phyloP scores from a whole-genome alignment of 73 alveolate genomes.

The Symbiodinium pilosum region DNA sequence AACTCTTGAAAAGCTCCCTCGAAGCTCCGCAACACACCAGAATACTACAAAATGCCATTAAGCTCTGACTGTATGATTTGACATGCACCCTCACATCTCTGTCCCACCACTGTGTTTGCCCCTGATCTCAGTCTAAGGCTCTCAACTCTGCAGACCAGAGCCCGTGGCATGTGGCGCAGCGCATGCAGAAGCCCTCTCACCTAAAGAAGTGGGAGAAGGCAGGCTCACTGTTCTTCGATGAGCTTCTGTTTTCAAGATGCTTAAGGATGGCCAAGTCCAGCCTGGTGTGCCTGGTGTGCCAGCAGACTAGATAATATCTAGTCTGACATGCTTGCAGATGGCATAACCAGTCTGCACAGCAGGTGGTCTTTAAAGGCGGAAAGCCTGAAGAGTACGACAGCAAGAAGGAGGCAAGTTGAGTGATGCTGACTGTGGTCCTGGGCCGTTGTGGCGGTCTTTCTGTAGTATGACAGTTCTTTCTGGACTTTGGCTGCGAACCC shows the following conservation, averaged over 20 bases:
- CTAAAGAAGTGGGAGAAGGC: slow-evolving; percentile 94
- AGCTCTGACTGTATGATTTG: too few species aligned
- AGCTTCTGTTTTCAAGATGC: neutral
- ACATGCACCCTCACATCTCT: too few species aligned
- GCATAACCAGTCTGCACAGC: too few species aligned
- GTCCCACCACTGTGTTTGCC: too few species aligned
- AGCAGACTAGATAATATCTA: too few species aligned
- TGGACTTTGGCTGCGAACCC: neutral
- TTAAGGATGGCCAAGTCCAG: neutral
- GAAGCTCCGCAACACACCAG: too few species aligned
- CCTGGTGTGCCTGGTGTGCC: neutral
- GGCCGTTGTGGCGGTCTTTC: neutral
- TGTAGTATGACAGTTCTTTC: neutral
- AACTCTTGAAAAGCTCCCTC: too few species aligned
- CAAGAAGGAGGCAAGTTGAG: slow-evolving; percentile 40
- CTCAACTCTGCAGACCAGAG: slow-evolving; percentile 78
- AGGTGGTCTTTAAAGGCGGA: slow-evolving; percentile 70
- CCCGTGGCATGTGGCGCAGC: slow-evolving; percentile 80
- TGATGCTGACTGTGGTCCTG: neutral
- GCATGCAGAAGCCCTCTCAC: slow-evolving; percentile 91
- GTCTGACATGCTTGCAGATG: too few species aligned
- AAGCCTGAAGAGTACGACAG: slow-evolving; percentile 86
- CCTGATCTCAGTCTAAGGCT: too few species aligned
- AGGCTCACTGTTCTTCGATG: neutral
- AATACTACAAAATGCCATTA: too few species aligned